Conservation (phyloP, 352 stramenopile genomes). For the Phytopythium sindhum region DNA sequence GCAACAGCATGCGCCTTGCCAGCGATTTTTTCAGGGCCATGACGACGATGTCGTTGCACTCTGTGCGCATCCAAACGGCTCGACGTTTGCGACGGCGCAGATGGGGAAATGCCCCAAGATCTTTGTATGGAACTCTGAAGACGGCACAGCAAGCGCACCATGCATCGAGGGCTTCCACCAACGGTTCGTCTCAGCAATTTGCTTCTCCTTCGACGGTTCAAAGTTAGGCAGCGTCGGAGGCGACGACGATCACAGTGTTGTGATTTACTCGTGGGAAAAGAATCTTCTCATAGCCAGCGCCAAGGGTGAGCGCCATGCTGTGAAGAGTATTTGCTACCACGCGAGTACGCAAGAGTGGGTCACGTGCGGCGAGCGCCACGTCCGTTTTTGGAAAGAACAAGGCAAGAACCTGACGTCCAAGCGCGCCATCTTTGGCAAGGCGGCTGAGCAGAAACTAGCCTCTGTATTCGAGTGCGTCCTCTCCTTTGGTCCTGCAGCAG, state of each 20-base stretch:
- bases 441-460: conserved; percentile 44
- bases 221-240: conserved; percentile 71
- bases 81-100: conserved; percentile 83
- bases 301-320: conserved; percentile 62
- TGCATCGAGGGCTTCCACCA: conserved; percentile 80
- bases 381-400: conserved; percentile 78
- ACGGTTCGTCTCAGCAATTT: conserved; percentile 60
- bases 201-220: conserved; percentile 65
- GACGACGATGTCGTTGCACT: conserved; percentile 86
- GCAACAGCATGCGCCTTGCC: conserved; percentile 14
- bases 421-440: conserved; percentile 65
- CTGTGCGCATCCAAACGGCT: conserved; percentile 68
- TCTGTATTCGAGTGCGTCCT: conserved; percentile 47
- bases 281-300: conserved; percentile 39
- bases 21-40: conserved; percentile 65
- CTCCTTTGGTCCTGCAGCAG: conserved; percentile 39
- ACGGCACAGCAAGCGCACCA: conserved; percentile 22
- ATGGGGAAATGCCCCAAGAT: conserved; percentile 83
- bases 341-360: conserved; percentile 52
- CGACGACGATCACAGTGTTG: conserved; percentile 83
- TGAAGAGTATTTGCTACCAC: conserved; percentile 49
- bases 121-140: conserved; percentile 65
- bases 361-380: conserved; percentile 65
- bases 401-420: conserved; percentile 65
- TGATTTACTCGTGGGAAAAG: conserved; percentile 77